Evolutionary conservation across 176 grass and related monocot genomes (phyloP), one percentile per base, ranked within the genome.

Genomic region (Tillandsia fasciculata): DNA sequence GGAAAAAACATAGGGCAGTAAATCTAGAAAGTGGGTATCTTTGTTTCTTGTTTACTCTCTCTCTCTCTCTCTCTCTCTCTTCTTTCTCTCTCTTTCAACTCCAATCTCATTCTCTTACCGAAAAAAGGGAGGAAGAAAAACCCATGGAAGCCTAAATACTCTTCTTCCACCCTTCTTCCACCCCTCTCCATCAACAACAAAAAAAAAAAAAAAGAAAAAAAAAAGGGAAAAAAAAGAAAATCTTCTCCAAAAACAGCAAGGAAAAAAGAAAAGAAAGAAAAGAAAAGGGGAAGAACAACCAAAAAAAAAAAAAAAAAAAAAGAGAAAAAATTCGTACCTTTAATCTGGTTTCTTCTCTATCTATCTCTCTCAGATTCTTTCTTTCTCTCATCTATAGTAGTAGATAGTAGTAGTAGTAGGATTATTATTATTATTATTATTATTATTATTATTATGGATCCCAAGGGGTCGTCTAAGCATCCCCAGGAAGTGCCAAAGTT

Each of bases 401-500:
- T 42, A 24, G 24, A n/a, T n/a, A n/a, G n/a, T 42, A 42, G 5
- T 42, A 42, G 5, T 42, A 24, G 24, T 24, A 24, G 24, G 20
- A 33, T 33, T 29, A 29, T 29, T 29, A 29, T 29, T n/a, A n/a
- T n/a, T 33, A 4, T 3, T 33, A 4, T 3, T 33, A 4, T 33
- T 33, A 4, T 33, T 33, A 4, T 33, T 33, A 4, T 18, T 61
- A 18, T 20, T 27, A 76, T 67, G 74, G 64, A 76, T 68, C 65
- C 17, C 26, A 64, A 76, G 51, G 51, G 51, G 15, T 54, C 65
- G 14, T 75, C 74, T n/a, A 68, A 76, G 74, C 28, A 56, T 24
- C 52, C 74, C 2, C 74, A 57, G 58, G 74, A 76, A 26, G 64
- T 58, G 47, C 49, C 74, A 64, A 58, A 76, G 51, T 68, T 76